Evolutionary conservation across 192 early-diverging fungal species (phyloP), one percentile per base, ranked within the genome.

Genomic region (Coemansia sp.): DNA sequence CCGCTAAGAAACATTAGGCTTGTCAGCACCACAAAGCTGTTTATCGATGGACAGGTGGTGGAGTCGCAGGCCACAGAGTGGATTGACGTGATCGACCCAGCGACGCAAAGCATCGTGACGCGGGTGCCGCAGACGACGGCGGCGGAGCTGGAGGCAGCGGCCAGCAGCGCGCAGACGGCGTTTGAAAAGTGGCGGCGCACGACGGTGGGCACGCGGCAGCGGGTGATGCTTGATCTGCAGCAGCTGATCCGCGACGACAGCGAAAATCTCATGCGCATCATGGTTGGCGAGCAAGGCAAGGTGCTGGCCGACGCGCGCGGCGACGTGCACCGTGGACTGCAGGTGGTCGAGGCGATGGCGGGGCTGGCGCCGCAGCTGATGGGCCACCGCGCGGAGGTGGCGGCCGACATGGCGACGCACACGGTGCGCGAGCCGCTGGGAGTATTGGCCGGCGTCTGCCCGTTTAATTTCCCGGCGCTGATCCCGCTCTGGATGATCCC

Each of bases 401-500:
- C 91, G 6, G 85, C 78, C 30, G 93, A 94, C 64, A 97, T 97
- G 95, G 95, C 95, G 51, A 97, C 95, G 14, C 95, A 90, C 78
- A 89, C 88, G 8, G 87, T 92, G 51, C 86, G 93, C 29, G 89
- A 95, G 68, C 94, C 94, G 19, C 73, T 90, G 43, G 95, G 95
- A 53, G 95, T 97, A 23, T 86, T 90, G 38, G 93, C 84, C 31
- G 95, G 95, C 46, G 94, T 97, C 54, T 86, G 86, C 58, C 93
- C 95, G 37, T 97, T 97, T 82, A 97, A 97, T 70, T 97, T 97
- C 75, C 95, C 95, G 4, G 95, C 93, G 32, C 95, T 94, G 93
- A 87, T 88, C 37, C 87, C 86, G 46, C 73, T 92, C 57, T 97
- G 95, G 95, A 91, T 97, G 83, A 93, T 97, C 82, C 95, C 95